Base-by-base conservation (phyloP, 345 rosid species). In the Corchorus capsularis region DNA sequence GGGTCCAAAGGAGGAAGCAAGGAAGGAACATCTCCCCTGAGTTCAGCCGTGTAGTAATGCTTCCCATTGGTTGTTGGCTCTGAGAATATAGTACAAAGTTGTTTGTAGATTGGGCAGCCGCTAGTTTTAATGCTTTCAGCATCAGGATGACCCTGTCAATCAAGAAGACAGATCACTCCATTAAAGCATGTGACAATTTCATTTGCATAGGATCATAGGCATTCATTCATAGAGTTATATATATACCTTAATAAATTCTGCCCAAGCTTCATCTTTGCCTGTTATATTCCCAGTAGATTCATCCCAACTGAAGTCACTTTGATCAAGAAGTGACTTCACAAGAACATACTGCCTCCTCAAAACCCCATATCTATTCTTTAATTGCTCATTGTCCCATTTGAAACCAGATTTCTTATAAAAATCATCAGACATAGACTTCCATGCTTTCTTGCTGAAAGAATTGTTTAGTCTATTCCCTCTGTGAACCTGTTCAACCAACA, bases 261-360 rank as follows among this genome's bases (percentile, higher is more conserved):
- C 73, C 94, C 91, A 90, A 11, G 85, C 84, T 80, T 83, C 86
- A 78, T 84, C 85, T 37, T 32, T 71, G 69, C 84, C 91, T 4
- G 65, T 71, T 72, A 88, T 19, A 35, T 46, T 49, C 60, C 87
- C 88, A 0, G 79, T 80, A 8, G 87, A 77, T 76, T 82, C 86
- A 78, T 86, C 80, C 71, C 82, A 80, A 64, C 47, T 22, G 81
- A 90, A 86, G 13, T 84, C 87, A n/a, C 49, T 72, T 54, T 20
- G 86, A 62, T 76, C 77, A 49, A 87, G 79, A 66, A 90, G 85
- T 19, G 75, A 75, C 80, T 78, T 87, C 22, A 83, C 84, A 22
- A 82, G 47, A 19, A 83, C 79, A 53, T 75, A 78, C 75, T 90
- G 87, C 78, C 81, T 83, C 75, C 78, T 79, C 73, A 86, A 78